phyloP scores from a whole-genome alignment of 1,284 basidiomycete species.

The Tilletiaria anomala region DNA sequence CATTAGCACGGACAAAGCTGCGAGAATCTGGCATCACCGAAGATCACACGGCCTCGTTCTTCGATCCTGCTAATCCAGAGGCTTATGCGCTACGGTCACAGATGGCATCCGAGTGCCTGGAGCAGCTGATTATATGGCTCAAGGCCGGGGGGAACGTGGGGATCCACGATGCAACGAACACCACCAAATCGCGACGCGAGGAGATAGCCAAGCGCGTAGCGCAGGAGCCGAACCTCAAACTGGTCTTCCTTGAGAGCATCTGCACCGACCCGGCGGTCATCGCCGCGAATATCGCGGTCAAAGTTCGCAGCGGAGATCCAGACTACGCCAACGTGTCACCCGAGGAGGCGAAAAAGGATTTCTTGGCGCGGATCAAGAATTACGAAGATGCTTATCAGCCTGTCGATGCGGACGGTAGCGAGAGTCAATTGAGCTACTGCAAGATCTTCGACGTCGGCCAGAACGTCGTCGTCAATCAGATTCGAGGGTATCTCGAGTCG shows the following conservation, averaged over 20 bases:
- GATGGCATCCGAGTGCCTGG: constrained; percentile 79
- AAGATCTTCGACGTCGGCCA: constrained; percentile 41
- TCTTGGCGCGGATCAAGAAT: constrained; percentile 72
- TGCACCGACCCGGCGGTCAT: constrained; percentile 90
- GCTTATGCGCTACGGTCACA: constrained; percentile 65
- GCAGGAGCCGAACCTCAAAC: constrained; percentile 71
- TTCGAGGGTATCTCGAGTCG: constrained; percentile 73
- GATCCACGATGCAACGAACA: constrained; percentile 95
- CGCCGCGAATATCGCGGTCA: constrained; percentile 85
- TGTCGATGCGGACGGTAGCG: constrained; percentile 50
- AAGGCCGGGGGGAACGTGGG: constrained; percentile 86
- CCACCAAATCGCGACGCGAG: constrained; percentile 61
- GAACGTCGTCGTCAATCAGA: constrained; percentile 28
- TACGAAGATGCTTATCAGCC: constrained; percentile 96
- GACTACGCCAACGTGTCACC: constrained; percentile 83
- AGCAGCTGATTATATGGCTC: constrained; percentile 87
- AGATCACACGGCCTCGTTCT: constrained; percentile 82
- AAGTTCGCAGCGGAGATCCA: constrained; percentile 88
- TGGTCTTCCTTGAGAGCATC: constrained; percentile 86
- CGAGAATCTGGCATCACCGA: constrained; percentile 61
- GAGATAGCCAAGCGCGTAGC: constrained; percentile 64
- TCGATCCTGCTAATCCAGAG: constrained; percentile 70
- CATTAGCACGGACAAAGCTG: constrained; percentile 58
- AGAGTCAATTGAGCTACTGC: constrained; percentile 49
- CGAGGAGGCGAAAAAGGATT: constrained; percentile 76